Evolutionary conservation across 306 rosid genomes (phyloP), one percentile per base, ranked within the genome.

Genomic region (Ammopiptanthus mongolicus): DNA sequence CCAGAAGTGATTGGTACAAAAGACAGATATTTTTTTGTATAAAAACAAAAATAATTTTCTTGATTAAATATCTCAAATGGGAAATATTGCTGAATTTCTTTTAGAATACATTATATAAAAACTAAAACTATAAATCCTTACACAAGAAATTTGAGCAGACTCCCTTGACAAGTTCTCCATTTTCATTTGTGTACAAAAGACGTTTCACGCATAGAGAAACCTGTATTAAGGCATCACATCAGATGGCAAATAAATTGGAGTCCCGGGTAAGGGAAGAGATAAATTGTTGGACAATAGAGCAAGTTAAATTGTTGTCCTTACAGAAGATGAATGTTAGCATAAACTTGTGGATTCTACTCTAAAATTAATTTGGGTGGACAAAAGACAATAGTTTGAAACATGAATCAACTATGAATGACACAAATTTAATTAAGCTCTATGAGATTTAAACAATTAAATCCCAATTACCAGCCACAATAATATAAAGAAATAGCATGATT

Each of bases 111-210:
- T 10, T 25, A 21, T 23, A 25, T n/a, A 56, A 41, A 60, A 77
- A 42, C 48, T 75, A 77, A 31, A 74, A 72, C 8, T 25, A 58
- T 68, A 6, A 22, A 48, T 82, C 73, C 92, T 93, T 86, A 95
- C 98, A 91, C 87, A 95, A 87, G 79, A 88, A 95, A 83, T 95
- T 95, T 10, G 98, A 95, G 81, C 98, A 95, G 46, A 95, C 98
- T 77, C 98, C 98, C 65, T 91, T 95, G 50, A 95, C 91, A 82
- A 91, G 42, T 77, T 94, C 98, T 74, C 98, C 97, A 15, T 77
- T 76, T 2, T 95, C 98, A 69, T 90, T 88, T 74, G 93, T 90
- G 89, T 92, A 92, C 48, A 88, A 93, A 48, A 92, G 93, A 69
- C 97, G 81, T 82, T 92, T 92, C 80, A 92, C 97, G 73, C 97